Base-by-base conservation (phyloP, 805 yeast species). In the Suhomyces tanzawaensis region DNA sequence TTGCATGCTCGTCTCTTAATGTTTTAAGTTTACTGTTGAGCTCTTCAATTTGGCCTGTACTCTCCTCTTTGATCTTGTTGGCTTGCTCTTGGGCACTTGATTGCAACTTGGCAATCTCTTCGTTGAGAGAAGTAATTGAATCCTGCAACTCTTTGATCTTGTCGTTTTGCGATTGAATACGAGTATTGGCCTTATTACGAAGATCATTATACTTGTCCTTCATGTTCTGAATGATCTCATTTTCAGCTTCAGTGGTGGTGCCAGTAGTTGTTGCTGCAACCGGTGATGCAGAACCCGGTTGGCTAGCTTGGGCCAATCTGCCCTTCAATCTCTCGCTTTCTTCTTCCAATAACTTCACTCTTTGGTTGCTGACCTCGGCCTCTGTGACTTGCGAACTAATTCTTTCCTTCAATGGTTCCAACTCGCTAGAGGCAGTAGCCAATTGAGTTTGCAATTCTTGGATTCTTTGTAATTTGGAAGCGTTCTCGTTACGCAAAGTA, bases 281-380 rank as follows among this genome's bases (percentile, higher is more conserved):
- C n/a, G n/a, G n/a, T n/a, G n/a, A n/a, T 19, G 35, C 16, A 17
- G 9, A 15, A 15, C 17, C n/a, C 12, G 29, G 11, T 12, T 18
- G 5, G 22, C 23, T 8, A 24, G 27, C 12, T 8, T 14, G 19
- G 4, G 26, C 17, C 7, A 35, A 14, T 22, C 28, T 28, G 17
- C 21, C 17, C 57, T 76, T 78, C 79, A 86, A 77, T 17, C 77
- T 66, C n/a, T 73, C 74, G 36, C 71, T 68, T 42, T 84, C 87
- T 44, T 77, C 77, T 26, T 64, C 61, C 7, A 72, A 51, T 18
- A 76, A 56, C 29, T 57, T 55, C 28, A 82, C 51, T 39, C 76
- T 73, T 51, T 76, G 72, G 14, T 69, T 72, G 38, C 75, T 77
- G 12, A 76, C 71, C 11, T 66, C 74, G 8, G 72, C 41, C 13